Conservation (phyloP, 2,329 filamentous ascomycete genomes). For the Xylariaceae sp. region DNA sequence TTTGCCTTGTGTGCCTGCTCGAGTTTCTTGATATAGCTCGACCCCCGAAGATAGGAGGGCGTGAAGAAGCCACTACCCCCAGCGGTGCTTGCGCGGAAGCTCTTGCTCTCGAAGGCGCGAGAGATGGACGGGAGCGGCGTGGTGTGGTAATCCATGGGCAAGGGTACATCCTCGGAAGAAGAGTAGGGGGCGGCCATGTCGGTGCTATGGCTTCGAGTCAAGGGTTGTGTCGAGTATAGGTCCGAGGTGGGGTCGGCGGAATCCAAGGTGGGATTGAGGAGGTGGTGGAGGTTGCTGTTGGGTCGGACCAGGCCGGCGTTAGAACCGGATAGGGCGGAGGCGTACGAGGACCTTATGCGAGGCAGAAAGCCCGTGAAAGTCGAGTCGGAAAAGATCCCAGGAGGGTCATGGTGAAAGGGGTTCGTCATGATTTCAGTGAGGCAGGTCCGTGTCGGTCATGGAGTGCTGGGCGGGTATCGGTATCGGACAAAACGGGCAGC, state of each 20-base stretch:
- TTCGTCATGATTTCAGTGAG: constrained; percentile 32
- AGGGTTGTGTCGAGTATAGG: constrained; percentile 21
- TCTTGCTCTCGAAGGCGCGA: constrained; percentile 40
- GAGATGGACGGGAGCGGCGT: constrained; percentile 39
- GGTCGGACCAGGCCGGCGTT: constrained; percentile 25
- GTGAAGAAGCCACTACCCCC: constrained; percentile 66
- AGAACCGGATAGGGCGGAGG: constrained; percentile 32
- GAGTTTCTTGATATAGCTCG: constrained; percentile 69
- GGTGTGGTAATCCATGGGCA: constrained; percentile 19
- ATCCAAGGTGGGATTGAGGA: constrained; percentile 45
- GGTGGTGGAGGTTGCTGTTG: constrained; percentile 44
- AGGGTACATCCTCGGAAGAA: constrained; percentile 16
- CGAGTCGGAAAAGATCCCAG: constrained; percentile 26
- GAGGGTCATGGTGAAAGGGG: constrained; percentile 30
- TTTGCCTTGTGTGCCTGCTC: constrained; percentile 62
- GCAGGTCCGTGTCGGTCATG: too few species aligned
- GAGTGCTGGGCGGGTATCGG: too few species aligned
- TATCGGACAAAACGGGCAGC: too few species aligned
- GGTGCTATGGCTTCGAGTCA: constrained; percentile 22
- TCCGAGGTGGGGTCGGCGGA: constrained; percentile 30
- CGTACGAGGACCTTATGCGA: constrained; percentile 32
- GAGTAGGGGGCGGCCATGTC: constrained; percentile 25
- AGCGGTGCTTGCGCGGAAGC: constrained; percentile 21
- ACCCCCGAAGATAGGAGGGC: constrained; percentile 75
- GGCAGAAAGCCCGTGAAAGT: constrained; percentile 25